Base-by-base conservation (phyloP, 2,329 filamentous ascomycete genomes). In the Diplodia intermedia region DNA sequence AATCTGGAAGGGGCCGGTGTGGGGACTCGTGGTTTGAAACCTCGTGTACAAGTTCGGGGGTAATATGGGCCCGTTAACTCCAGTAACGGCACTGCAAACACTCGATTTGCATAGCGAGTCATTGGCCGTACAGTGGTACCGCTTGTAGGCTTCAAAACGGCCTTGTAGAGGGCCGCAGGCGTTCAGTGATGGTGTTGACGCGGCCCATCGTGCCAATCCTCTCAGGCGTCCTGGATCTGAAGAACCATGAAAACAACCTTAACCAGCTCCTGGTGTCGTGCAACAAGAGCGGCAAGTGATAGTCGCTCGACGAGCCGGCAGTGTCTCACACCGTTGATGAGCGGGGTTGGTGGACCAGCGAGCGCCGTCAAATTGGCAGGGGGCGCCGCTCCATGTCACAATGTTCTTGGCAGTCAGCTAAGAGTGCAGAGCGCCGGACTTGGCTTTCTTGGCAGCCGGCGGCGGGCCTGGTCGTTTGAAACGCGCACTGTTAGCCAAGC, bases 1-100 rank as follows among this genome's bases (percentile, higher is more conserved):
- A 49, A 62, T 50, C 61, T 53, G 31, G 61, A 54, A 65, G 31
- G 61, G 47, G 29, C n/a, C 29, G 31, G 49, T 65, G 61, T 54
- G 61, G 61, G n/a, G 47, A 3, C 61, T 65, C 61, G 61, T 65
- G 23, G 18, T 65, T 53, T 47, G 61, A 65, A 65, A 65, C 61
- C 36, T 43, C 31, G 29, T 52, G 36, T 12, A 53, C 31, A n/a
- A 38, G n/a, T 47, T 50, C 47, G 47, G 47, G 18, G 9, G 43
- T 14, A 47, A 50, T 52, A 33, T 50, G 33, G 60, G 5, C 1
- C 43, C 23, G n/a, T 47, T 8, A 20, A 43, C 18, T 9, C n/a
- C 26, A 43, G 15, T 2, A 14, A 49, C 11, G 6, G 26, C 14
- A 23, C 40, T 29, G 15, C 26, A n/a, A 33, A 54, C 31, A 12